These are phyloP conservation scores for Geosmithia flava DNA, from an alignment of 2,329 filamentous ascomycete species.

Conservation along the genomic window DNA sequence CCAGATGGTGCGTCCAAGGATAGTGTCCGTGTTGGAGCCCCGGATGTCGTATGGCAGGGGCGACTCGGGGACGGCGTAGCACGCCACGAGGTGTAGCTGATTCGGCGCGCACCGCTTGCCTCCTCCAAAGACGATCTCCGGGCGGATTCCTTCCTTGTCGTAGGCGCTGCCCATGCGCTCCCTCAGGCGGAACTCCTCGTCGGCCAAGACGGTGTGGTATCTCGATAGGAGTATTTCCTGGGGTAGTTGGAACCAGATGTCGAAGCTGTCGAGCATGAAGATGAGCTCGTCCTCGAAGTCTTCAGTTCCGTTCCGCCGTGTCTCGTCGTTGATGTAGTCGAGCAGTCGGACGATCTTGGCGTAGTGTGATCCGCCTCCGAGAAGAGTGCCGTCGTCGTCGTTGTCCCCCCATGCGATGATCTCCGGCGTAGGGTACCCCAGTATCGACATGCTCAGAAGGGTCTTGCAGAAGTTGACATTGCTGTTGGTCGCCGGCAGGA, in stretches of 20 bases:
- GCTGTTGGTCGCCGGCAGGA: constrained; percentile 13
- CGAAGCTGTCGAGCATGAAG: constrained; percentile 16
- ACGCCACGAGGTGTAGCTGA: constrained; percentile 9
- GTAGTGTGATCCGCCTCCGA: constrained; percentile 15
- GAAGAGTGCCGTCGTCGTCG: constrained; percentile 5
- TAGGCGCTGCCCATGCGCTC: constrained; percentile 13
- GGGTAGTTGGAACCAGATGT: constrained; percentile 19
- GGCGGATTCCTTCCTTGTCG: constrained; percentile 7
- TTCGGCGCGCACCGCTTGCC: constrained; percentile 15
- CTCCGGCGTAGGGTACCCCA: constrained; percentile 13
- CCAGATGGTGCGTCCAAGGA: constrained; percentile 6
- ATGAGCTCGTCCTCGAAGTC: constrained; percentile 15
- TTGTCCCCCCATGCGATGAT: constrained; percentile 14
- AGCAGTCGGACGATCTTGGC: constrained; percentile 14
- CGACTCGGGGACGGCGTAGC: constrained; percentile 13
- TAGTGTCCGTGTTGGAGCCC: constrained; percentile 10
- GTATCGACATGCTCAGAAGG: constrained; percentile 12
- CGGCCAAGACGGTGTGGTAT: constrained; percentile 10
- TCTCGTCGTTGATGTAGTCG: constrained; percentile 12
- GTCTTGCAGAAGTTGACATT: constrained; percentile 16
- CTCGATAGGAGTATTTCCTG: constrained; percentile 10
- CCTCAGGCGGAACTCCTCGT: constrained; percentile 10
- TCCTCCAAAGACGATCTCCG: constrained; percentile 12
- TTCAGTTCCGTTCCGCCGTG: constrained; percentile 5
- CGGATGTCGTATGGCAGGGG: constrained; percentile 10